Base-by-base conservation (phyloP, 75 land plant species). In the Isoetes taiwanensis region DNA sequence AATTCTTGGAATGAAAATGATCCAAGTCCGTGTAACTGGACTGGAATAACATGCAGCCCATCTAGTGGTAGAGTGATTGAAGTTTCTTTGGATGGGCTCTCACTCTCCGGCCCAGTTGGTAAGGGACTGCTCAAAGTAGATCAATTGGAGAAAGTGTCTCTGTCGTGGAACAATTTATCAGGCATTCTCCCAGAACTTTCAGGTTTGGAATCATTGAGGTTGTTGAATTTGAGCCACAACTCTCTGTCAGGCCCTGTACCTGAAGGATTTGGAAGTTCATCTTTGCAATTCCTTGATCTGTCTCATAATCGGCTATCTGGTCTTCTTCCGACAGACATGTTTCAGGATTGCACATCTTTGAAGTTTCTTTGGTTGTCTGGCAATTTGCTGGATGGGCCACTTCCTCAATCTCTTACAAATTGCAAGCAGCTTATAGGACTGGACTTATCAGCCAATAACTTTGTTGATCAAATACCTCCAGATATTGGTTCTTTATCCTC, bases 1-100 rank as follows among this genome's bases (percentile, higher is more conserved):
- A 14, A 32, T 2, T 78, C 95, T 0, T 91, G 97, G 97, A 72
- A 65, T 28, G 95, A 87, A 56, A 94, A 87, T 16, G 81, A 78
- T 48, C 53, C 72, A 42, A 70, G 52, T 34, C 85, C 97, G 0
- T 91, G 97, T 54, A 58, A 52, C 61, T 91, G 97, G 95, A 54
- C 57, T 2, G 82, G 88, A 0, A 69, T 91, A 9, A 50, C 42
- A 26, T 91, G 95, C 58, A 63, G 77, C 62, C 62, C 72, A 0
- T 28, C 30, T 52, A 64, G 78, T 29, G 62, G 71, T 34, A 56
- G 84, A 30, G 97, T 84, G 52, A 48, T 67, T 6, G 61, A 71
- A 2, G 26, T 90, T 29, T 62, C 58, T 1, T 60, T 90, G 17
- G 76, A 78, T 35, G 78, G 85, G 0, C 64, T 91, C 32, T 60